These are phyloP conservation scores for Phytopythium sindhum DNA, from an alignment of 352 stramenopile genomes.

Conservation along the genomic window DNA sequence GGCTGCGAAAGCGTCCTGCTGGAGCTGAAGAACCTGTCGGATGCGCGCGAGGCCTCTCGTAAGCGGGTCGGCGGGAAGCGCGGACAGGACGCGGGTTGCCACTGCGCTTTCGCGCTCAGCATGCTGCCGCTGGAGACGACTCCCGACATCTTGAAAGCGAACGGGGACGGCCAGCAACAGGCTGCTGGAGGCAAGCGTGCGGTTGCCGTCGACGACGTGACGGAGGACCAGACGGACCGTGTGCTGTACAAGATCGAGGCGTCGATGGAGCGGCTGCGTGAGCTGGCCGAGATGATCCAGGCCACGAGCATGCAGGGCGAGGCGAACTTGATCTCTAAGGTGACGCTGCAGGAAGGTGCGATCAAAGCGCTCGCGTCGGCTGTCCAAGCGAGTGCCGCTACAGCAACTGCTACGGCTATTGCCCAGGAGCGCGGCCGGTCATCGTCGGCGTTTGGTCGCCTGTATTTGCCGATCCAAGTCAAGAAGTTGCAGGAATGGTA, in stretches of 20 bases:
- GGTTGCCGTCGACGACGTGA: constrained; percentile 44
- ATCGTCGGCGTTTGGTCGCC: constrained; percentile 41
- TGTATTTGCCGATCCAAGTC: constrained; percentile 65
- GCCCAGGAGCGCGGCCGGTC: constrained; percentile 62
- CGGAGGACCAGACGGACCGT: constrained; percentile 78
- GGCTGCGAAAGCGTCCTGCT: constrained; percentile 73
- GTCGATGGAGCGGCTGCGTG: constrained; percentile 59
- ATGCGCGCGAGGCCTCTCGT: constrained; percentile 47
- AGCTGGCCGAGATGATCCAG: constrained; percentile 80
- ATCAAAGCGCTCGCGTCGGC: constrained; percentile 55
- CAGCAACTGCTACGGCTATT: constrained; percentile 65
- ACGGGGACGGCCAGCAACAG: constrained; percentile 7
- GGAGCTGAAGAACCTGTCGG: constrained; percentile 70
- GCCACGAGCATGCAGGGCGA: constrained; percentile 84
- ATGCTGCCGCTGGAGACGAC: constrained; percentile 48
- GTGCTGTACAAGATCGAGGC: constrained; percentile 74
- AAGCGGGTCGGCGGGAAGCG: constrained; percentile 34
- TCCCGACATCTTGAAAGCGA: constrained; percentile 6
- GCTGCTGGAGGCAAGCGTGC: not conserved
- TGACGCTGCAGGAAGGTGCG: constrained; percentile 51
- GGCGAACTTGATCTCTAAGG: constrained; percentile 74
- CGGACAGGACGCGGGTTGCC: constrained; percentile 36
- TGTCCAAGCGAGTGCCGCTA: constrained; percentile 59
- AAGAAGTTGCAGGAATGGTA: constrained; percentile 87
- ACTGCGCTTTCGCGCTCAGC: constrained; percentile 54